Base-by-base conservation (phyloP, 1,284 basidiomycete species). In the Ceratobasidium sp. region DNA sequence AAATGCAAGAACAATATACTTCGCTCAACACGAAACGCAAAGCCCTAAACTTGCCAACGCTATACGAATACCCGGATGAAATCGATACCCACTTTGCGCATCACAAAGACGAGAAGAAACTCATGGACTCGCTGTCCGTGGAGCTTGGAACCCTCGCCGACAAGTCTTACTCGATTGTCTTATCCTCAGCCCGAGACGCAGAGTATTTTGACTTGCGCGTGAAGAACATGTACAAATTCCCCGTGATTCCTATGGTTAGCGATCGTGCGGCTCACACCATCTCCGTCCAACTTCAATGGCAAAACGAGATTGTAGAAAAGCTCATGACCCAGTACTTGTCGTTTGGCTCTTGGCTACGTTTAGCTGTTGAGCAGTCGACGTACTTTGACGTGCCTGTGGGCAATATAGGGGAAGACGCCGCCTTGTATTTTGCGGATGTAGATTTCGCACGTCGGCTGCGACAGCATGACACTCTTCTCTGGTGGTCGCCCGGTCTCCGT, bases 351-450 rank as follows among this genome's bases (percentile, higher is more conserved):
- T 98, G 95, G 94, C 85, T 99, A 49, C 90, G 92, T 78, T 89
- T 92, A n/a, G 89, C 93, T 80, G 88, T 95, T 20, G 89, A 93
- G 13, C 89, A 97, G 60, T 94, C 97, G 0, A 89, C 93, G 78
- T 97, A 98, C 82, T 98, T 96, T 81, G 94, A 99, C 82, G 87
- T 99, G 11, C 98, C 98, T 0, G 86, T 99, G 11, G 95, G 92
- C 2, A 97, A 99, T 83, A 88, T 99, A 65, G 95, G 96, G 64
- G 91, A 93, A 7, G 97, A 99, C 81, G 92, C 96, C 66, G 92
- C 95, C 1, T 85, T 98, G 23, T 89, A 94, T 80, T 87, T 98
- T 39, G 91, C 96, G 1, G 98, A 99, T 80, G 88, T 99, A 77
- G 94, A 92, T 80, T 97, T 98, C 82, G 94, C 97, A 0, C 91